These are phyloP conservation scores for Trichosporon coremiiforme DNA, from an alignment of 1,284 basidiomycete genomes.

Conservation along the genomic window DNA sequence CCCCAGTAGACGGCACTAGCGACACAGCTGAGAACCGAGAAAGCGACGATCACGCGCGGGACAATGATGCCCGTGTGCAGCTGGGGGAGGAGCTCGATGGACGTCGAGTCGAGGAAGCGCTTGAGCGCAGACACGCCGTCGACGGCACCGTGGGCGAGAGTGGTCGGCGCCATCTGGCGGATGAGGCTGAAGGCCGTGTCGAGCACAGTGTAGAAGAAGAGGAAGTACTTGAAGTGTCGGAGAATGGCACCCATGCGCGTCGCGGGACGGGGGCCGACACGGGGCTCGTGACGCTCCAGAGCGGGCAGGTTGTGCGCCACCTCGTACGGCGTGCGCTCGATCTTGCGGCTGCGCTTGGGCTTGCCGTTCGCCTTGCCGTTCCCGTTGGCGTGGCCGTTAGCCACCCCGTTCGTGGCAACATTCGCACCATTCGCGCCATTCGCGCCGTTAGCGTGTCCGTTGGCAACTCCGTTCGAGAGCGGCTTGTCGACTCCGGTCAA, in stretches of 20 bases:
- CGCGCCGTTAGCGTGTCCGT: neutral
- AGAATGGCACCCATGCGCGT: slow-evolving; percentile 35
- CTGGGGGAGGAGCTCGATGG: slow-evolving; percentile 37
- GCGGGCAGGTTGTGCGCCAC: slow-evolving; percentile 6
- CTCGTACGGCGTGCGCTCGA: neutral
- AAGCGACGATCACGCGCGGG: slow-evolving; percentile 30
- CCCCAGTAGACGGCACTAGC: slow-evolving; percentile 39
- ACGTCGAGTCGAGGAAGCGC: slow-evolving; percentile 19
- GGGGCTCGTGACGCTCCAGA: slow-evolving; percentile 19
- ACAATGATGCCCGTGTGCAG: slow-evolving; percentile 25
- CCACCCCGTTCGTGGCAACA: neutral
- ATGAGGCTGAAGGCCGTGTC: slow-evolving; percentile 43
- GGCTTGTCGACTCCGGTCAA: neutral
- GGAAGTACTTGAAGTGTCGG: slow-evolving; percentile 35
- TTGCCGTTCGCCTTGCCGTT: slow-evolving; percentile 5
- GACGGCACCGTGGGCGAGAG: slow-evolving; percentile 29
- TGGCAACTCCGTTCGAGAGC: too few relatives aligned
- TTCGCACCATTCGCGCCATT: too few relatives aligned
- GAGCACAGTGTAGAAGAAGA: slow-evolving; percentile 38
- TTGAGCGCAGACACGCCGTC: neutral
- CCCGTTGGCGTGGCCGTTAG: too few relatives aligned
- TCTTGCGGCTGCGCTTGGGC: neutral
- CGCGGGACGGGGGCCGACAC: slow-evolving; percentile 17
- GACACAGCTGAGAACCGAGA: slow-evolving; percentile 36
- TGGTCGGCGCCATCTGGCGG: slow-evolving; percentile 33